phyloP scores from a whole-genome alignment of 164 flowering plant species.

The Chimonanthus salicifolius region DNA sequence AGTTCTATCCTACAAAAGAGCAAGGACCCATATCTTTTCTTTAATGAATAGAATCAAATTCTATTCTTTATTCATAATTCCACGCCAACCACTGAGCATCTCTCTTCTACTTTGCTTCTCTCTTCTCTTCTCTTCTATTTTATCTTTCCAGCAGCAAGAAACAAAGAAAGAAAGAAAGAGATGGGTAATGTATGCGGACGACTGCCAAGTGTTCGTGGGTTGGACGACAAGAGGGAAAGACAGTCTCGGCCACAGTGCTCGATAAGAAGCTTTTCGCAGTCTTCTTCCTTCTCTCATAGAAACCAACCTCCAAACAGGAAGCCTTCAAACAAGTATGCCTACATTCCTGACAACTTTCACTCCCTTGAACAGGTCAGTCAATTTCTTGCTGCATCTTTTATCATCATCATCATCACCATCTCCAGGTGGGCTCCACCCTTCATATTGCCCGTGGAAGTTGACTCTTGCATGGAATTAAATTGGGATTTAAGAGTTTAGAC shows the following conservation, averaged over 20 bases:
- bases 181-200: neutral
- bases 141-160: neutral
- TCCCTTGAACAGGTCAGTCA: slow-evolving; percentile 1
- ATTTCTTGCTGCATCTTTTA: neutral
- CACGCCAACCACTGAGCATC: too few species aligned
- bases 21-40: too few species aligned
- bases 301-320: neutral
- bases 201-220: neutral
- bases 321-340: neutral
- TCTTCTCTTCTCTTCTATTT: neutral
- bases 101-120: neutral
- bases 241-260: neutral
- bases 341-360: slow-evolving; percentile 4
- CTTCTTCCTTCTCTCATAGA: neutral
- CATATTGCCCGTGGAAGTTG: too few species aligned
- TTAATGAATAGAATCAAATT: too few species aligned
- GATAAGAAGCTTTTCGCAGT: neutral
- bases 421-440: too few species aligned
- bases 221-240: neutral
- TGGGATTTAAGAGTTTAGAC: too few species aligned
- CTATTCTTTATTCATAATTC: neutral
- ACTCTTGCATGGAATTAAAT: too few species aligned
- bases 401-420: neutral
- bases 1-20: too few species aligned
- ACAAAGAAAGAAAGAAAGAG: neutral